Evolutionary conservation across 2,329 filamentous ascomycete genomes (phyloP).

Genomic region (Colletotrichum lentis): DNA sequence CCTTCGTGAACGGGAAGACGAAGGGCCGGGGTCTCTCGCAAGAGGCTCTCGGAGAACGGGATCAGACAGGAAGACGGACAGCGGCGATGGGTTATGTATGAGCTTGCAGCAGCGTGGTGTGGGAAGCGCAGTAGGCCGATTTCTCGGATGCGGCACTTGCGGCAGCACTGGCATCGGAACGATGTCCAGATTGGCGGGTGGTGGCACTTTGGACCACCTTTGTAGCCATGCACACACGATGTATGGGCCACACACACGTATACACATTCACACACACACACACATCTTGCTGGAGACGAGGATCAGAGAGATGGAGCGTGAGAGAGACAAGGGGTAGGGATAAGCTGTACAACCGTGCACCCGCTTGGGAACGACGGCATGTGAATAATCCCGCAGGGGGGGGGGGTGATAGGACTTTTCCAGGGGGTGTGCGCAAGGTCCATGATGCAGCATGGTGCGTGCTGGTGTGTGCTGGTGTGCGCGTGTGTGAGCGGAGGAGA

Average conservation of each 20-base stretch:
- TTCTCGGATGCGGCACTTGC: conserved; percentile 34
- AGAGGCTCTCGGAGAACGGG: conserved; percentile 23
- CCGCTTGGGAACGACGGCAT: conserved; percentile 28
- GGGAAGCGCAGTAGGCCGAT: conserved; percentile 7
- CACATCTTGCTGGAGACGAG: conserved; percentile 17
- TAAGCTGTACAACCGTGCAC: conserved; percentile 38
- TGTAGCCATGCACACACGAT: conserved; percentile 19
- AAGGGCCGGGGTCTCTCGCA: conserved; percentile 15
- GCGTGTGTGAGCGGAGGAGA: conserved; percentile 5
- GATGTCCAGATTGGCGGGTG: conserved; percentile 28
- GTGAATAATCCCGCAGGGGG: conserved; percentile 37
- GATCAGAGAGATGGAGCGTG: conserved; percentile 1
- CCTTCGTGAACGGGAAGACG: conserved; percentile 9
- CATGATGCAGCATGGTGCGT: conserved; percentile 19
- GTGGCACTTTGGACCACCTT: conserved; percentile 30
- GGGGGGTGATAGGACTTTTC: no score
- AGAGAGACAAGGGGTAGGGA: conserved; percentile 22
- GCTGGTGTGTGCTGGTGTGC: neutral
- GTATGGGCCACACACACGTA: conserved; percentile 10
- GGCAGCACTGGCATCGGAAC: conserved; percentile 35
- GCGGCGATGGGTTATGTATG: conserved; percentile 27
- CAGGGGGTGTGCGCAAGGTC: conserved; percentile 14
- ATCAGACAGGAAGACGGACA: neutral
- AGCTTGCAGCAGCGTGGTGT: conserved; percentile 14
- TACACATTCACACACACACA: conserved; percentile 5